Conservation (phyloP, 148 eudicot species). For the Nyssa sinensis region DNA sequence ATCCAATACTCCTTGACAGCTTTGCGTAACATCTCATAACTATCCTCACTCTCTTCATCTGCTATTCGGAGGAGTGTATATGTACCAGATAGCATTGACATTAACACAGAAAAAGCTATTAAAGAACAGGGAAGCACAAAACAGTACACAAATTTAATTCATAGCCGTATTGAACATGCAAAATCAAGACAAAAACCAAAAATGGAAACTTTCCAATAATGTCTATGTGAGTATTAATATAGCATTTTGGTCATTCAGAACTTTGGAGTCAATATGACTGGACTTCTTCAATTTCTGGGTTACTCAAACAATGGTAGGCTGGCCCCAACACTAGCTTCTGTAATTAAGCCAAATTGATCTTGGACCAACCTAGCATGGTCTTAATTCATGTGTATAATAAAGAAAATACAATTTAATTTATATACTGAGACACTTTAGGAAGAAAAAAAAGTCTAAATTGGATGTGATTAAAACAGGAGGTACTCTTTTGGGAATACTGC, state of each 20-base stretch:
- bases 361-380: background rate
- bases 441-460: background rate
- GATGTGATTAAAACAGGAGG: background rate
- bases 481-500: background rate
- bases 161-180: conserved; percentile 4
- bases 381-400: no score
- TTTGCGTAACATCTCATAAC: conserved; percentile 46
- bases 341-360: background rate
- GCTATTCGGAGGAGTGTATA: conserved; percentile 12
- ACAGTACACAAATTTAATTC: background rate
- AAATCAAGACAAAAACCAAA: background rate
- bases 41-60: conserved; percentile 43
- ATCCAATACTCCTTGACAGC: conserved; percentile 61
- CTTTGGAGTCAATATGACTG: background rate
- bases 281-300: background rate
- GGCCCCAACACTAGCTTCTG: background rate
- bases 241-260: background rate
- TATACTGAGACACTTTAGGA: background rate
- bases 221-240: background rate
- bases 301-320: background rate
- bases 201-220: background rate
- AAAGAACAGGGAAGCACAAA: background rate
- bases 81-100: conserved; percentile 3
- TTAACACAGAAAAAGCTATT: background rate
- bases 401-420: background rate